A percentile compares a stretch with the other conserved stretches of the same genome.
These are phyloP conservation scores for Aegilops bicornis DNA, from an alignment of 176 grass and related monocot species.

Conservation along the genomic window DNA sequence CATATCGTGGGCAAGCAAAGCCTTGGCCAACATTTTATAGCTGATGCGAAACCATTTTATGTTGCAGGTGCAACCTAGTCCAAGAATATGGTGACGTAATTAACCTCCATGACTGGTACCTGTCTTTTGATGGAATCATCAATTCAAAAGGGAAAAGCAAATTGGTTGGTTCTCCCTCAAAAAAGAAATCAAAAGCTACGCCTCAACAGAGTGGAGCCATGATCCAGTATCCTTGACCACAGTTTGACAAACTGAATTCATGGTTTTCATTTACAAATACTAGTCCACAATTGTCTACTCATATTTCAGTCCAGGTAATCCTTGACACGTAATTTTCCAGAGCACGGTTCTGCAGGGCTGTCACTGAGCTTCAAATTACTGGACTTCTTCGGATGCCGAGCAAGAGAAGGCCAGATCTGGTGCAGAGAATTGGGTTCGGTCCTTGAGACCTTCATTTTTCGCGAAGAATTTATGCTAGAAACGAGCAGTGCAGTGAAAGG, in stretches of 20 bases:
- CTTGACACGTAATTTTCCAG: conserved; percentile 45
- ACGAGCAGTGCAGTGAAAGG: neutral
- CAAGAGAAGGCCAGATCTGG: conserved; percentile 84
- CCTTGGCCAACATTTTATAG: neutral
- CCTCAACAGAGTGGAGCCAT: conserved; percentile 49
- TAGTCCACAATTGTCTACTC: neutral
- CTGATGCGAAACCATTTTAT: conserved; percentile 15
- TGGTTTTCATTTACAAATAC: neutral
- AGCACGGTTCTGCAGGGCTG: conserved; percentile 89
- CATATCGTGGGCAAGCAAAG: neutral
- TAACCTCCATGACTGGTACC: conserved; percentile 93
- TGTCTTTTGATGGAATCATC: conserved; percentile 68
- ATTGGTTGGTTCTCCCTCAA: conserved; percentile 43
- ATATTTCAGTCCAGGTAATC: conserved; percentile 21
- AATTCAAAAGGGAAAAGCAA: conserved; percentile 51
- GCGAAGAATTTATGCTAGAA: neutral
- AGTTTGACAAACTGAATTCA: neutral
- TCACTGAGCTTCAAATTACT: conserved; percentile 77
- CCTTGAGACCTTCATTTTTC: conserved; percentile 36
- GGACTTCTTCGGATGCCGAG: conserved; percentile 77
- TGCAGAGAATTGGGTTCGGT: conserved; percentile 89
- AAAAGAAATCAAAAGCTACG: conserved; percentile 59
- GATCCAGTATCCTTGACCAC: conserved; percentile 76
- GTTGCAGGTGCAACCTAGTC: conserved; percentile 74
- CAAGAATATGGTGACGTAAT: conserved; percentile 94